Percentiles rank a stretch among this genome's conserved stretches.
phyloP scores from a whole-genome alignment of 2,329 filamentous ascomycete species.

The Penicillium freii region DNA sequence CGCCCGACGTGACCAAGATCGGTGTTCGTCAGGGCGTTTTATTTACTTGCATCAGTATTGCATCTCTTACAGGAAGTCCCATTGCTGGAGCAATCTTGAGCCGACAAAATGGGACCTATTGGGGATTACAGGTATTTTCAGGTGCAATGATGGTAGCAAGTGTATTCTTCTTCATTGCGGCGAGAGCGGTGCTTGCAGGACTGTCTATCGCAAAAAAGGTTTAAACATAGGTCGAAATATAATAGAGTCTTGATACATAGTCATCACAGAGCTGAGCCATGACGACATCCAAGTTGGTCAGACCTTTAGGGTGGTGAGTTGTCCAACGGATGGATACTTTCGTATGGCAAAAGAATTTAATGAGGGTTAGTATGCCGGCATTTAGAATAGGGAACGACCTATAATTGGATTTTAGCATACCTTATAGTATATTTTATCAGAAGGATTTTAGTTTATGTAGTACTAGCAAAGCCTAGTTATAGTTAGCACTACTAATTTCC shows the following conservation, averaged over 20 bases:
- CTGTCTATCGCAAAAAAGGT: constrained; percentile 2
- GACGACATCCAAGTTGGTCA: neutral
- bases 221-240: neutral
- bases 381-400: no score
- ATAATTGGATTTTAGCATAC: no score
- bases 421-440: no score
- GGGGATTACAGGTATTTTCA: constrained; percentile 66
- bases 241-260: neutral
- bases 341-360: no score
- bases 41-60: constrained; percentile 61
- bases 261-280: neutral
- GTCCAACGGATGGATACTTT: neutral
- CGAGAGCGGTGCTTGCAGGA: constrained; percentile 8
- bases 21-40: constrained; percentile 63
- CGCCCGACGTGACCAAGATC: constrained; percentile 61
- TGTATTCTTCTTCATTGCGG: constrained; percentile 36
- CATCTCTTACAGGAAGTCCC: constrained; percentile 64
- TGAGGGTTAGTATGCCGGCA: no score
- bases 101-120: constrained; percentile 52
- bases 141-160: constrained; percentile 50
- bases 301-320: neutral
- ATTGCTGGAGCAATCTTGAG: constrained; percentile 61
- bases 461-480: no score
- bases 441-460: no score
- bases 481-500: no score